A percentile compares a stretch with the other conserved stretches of the same genome.
Conservation (phyloP, 169 alveolate genomes). For the Eimeria brunetti region DNA sequence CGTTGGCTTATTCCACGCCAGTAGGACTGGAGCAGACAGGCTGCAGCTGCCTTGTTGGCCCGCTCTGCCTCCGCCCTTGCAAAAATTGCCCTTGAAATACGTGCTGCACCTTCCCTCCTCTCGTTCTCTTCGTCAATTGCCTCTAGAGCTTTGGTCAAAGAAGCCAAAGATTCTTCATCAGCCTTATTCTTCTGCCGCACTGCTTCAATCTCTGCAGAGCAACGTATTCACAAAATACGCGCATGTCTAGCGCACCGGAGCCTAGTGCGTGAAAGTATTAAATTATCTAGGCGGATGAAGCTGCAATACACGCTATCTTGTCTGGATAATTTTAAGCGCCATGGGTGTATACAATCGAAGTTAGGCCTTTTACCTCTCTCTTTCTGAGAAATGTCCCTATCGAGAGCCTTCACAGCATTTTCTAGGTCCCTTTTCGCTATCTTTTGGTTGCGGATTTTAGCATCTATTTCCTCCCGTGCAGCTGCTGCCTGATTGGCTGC, state of each 20-base stretch:
- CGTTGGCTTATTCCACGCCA: constrained; percentile 79
- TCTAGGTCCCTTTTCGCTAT: constrained; percentile 74
- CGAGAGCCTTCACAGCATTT: constrained; percentile 32
- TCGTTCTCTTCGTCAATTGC: constrained; percentile 66
- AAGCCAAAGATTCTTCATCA: constrained; percentile 34
- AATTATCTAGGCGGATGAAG: background rate
- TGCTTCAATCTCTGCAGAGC: constrained; percentile 55
- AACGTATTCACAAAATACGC: background rate
- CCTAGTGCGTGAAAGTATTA: background rate
- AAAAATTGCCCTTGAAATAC: constrained; percentile 14
- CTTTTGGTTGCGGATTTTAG: constrained; percentile 32
- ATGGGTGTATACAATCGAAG: too few relatives aligned
- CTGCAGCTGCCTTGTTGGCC: constrained; percentile 48
- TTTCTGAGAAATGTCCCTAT: constrained; percentile 65
- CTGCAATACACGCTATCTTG: background rate
- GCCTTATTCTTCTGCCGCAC: background rate
- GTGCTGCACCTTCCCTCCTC: constrained; percentile 29
- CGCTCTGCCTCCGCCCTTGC: constrained; percentile 21
- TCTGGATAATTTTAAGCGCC: background rate
- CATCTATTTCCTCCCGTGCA: constrained; percentile 66
- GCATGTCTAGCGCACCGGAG: background rate
- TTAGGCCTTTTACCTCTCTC: background rate
- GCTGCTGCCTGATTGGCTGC: constrained; percentile 34
- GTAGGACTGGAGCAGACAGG: constrained; percentile 70
- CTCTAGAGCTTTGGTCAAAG: constrained; percentile 15